Evolutionary conservation across 1,284 basidiomycete genomes (phyloP).

Genomic region (Sanghuangporus sanghuang): DNA sequence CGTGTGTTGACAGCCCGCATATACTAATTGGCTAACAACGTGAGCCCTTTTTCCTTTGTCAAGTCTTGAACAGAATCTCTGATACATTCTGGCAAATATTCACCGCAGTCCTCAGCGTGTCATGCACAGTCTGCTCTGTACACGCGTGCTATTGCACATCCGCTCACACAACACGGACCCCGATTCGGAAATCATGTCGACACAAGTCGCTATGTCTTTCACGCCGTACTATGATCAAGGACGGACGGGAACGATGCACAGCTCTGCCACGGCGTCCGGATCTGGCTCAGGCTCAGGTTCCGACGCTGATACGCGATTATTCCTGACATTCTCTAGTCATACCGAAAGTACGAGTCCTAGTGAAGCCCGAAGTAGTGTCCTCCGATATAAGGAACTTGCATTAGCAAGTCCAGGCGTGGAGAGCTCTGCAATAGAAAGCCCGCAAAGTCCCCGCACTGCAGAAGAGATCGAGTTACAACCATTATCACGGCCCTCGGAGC

Average conservation of each 20-base stretch:
- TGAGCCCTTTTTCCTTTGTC: constrained; percentile 19
- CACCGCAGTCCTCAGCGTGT: constrained; percentile 35
- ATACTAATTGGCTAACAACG: constrained; percentile 38
- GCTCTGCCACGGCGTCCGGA: neutral
- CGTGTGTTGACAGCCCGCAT: constrained; percentile 8
- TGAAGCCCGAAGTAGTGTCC: neutral
- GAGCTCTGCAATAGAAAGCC: neutral
- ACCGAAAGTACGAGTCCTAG: neutral
- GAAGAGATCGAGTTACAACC: neutral
- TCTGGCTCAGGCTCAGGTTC: neutral
- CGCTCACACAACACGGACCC: constrained; percentile 19
- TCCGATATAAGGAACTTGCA: neutral
- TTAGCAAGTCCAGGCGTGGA: neutral
- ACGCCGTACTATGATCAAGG: neutral
- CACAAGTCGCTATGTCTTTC: constrained; percentile 1
- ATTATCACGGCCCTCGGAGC: neutral
- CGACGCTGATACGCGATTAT: neutral
- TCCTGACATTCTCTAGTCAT: neutral
- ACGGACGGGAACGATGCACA: neutral
- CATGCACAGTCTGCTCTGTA: constrained; percentile 38
- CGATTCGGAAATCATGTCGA: neutral
- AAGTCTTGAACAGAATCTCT: neutral
- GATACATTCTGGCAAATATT: neutral
- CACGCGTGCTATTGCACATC: constrained; percentile 36
- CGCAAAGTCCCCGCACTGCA: neutral